Conservation (phyloP, 345 rosid species). For the Firmiana major region DNA sequence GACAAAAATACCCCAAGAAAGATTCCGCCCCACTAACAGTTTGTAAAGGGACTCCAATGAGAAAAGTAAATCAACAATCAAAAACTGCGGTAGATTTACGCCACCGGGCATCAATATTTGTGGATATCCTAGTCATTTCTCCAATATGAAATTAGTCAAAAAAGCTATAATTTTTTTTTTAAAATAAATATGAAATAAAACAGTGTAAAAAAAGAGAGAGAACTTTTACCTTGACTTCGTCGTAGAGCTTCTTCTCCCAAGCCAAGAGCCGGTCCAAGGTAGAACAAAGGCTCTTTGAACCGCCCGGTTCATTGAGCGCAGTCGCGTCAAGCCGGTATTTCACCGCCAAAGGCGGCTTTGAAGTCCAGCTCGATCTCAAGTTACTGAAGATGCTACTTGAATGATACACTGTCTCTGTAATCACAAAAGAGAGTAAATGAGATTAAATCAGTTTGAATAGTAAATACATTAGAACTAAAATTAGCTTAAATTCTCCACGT, state of each 20-base stretch:
- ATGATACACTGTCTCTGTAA: constrained; percentile 90
- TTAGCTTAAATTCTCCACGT: neutral
- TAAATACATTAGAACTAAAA: neutral
- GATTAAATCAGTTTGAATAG: neutral
- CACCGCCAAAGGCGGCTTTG: constrained; percentile 91
- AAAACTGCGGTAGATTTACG: constrained; percentile 32
- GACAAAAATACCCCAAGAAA: constrained; percentile 9
- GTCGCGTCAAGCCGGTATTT: constrained; percentile 73
- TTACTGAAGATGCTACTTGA: constrained; percentile 81
- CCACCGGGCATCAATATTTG: constrained; percentile 6
- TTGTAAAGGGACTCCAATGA: constrained; percentile 4
- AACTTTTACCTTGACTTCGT: constrained; percentile 74
- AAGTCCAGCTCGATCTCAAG: constrained; percentile 92
- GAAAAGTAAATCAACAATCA: neutral
- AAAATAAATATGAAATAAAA: too few species aligned
- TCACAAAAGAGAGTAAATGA: neutral
- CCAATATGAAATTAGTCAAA: neutral
- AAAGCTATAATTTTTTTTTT: too few species aligned
- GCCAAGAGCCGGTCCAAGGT: constrained; percentile 87
- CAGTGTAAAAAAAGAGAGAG: too few species aligned
- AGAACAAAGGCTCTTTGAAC: constrained; percentile 75
- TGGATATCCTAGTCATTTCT: neutral
- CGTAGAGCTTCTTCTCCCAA: constrained; percentile 95
- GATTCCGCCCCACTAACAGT: neutral
- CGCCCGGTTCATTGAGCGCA: constrained; percentile 52